phyloP scores from a whole-genome alignment of 1,139 yeast genomes.

The Zygosaccharomyces sapae region DNA sequence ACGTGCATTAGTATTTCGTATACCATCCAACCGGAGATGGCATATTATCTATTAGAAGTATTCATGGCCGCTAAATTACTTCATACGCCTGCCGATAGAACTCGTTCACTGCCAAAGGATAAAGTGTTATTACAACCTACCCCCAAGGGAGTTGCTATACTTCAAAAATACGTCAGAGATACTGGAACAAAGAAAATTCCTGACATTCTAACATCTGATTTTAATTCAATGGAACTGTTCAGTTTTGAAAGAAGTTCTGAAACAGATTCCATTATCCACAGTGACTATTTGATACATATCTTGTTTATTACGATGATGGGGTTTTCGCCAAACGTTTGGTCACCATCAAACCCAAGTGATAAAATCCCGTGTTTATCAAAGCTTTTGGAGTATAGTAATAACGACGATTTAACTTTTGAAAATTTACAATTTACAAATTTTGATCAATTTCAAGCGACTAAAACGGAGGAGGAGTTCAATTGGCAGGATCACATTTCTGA shows the following conservation, averaged over 20 bases:
- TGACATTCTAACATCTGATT: slow-evolving; percentile 46
- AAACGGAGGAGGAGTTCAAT: slow-evolving; percentile 6
- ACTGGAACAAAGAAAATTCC: slow-evolving; percentile 52
- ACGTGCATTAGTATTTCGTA: slow-evolving; percentile 60
- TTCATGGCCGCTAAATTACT: slow-evolving; percentile 66
- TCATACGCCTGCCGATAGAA: slow-evolving; percentile 74
- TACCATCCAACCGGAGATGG: slow-evolving; percentile 51
- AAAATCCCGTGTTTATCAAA: slow-evolving; percentile 37
- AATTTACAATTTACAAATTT: slow-evolving; percentile 15
- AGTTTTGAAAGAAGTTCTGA: slow-evolving; percentile 60
- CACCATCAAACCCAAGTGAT: slow-evolving; percentile 47
- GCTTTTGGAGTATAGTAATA: slow-evolving; percentile 34
- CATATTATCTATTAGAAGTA: slow-evolving; percentile 46
- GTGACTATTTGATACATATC: slow-evolving; percentile 61
- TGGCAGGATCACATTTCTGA: slow-evolving; percentile 20
- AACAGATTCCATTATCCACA: slow-evolving; percentile 60
- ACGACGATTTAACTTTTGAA: slow-evolving; percentile 32
- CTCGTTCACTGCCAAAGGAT: slow-evolving; percentile 46
- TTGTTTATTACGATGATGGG: slow-evolving; percentile 68
- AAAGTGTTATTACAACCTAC: slow-evolving; percentile 68
- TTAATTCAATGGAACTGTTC: slow-evolving; percentile 71
- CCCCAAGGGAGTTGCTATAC: slow-evolving; percentile 78
- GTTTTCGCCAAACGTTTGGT: slow-evolving; percentile 63
- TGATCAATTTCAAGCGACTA: slow-evolving; percentile 35
- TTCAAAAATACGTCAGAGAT: slow-evolving; percentile 55